These are phyloP conservation scores for Auricularia sp. DNA, from an alignment of 768 basidiomycete genomes.

Conservation along the genomic window DNA sequence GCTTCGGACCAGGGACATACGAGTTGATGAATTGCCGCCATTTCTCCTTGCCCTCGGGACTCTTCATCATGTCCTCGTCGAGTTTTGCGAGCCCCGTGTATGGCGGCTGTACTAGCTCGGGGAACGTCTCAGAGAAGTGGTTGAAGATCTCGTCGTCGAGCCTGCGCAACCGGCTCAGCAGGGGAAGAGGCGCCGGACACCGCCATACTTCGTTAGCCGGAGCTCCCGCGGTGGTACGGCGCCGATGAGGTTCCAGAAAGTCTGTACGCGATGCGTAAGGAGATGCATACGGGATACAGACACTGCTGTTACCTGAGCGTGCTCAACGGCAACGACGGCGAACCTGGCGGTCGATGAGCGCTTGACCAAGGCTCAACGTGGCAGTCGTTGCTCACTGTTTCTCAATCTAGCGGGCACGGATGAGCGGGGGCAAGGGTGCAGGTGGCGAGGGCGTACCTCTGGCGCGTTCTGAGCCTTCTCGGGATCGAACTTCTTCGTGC, in stretches of 20 bases:
- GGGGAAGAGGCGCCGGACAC: conserved; percentile 7
- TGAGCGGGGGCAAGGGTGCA: background rate
- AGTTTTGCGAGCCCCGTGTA: conserved; percentile 41
- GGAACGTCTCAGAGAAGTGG: conserved; percentile 66
- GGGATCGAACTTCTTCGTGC: conserved; percentile 54
- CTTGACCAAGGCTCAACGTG: background rate
- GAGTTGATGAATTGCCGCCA: conserved; percentile 83
- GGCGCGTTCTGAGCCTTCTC: conserved; percentile 84
- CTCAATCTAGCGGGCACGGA: conserved; percentile 57
- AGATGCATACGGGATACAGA: too few relatives aligned
- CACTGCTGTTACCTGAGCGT: conserved; percentile 59
- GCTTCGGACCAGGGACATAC: conserved; percentile 28
- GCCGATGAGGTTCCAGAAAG: conserved; percentile 89
- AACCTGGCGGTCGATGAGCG: conserved; percentile 37
- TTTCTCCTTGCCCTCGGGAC: conserved; percentile 68
- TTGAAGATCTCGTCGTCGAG: conserved; percentile 87
- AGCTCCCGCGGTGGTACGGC: conserved; percentile 68
- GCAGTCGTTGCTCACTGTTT: conserved; percentile 63
- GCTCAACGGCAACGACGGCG: conserved; percentile 92
- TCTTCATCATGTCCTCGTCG: conserved; percentile 93
- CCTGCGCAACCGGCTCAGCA: conserved; percentile 25
- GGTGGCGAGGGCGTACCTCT: conserved; percentile 46
- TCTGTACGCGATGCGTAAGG: conserved; percentile 34
- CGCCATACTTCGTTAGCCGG: conserved; percentile 63
- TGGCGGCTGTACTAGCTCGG: conserved; percentile 45